These are phyloP conservation scores for Phaeoacremonium minimum DNA, from an alignment of 2,329 filamentous ascomycete species.

Conservation along the genomic window DNA sequence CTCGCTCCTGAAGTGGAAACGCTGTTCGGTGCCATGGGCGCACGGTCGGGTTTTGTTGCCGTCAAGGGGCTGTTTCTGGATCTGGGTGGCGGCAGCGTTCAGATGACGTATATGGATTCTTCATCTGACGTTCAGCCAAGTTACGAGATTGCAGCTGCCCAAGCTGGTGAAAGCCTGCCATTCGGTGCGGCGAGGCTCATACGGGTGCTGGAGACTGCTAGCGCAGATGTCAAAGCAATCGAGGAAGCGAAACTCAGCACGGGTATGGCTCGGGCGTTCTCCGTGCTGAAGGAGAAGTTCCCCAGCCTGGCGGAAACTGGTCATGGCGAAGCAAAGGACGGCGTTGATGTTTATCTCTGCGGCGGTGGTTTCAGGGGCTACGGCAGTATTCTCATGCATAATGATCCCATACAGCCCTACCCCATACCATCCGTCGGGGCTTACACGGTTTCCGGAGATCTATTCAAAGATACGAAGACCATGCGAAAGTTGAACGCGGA, in stretches of 20 bases:
- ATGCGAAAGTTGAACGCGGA: slow-evolving; percentile 48
- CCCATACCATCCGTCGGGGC: slow-evolving; percentile 80
- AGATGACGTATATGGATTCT: slow-evolving; percentile 61
- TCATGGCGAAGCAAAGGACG: slow-evolving; percentile 20
- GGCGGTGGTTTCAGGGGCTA: slow-evolving; percentile 89
- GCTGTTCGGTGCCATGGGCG: slow-evolving; percentile 75
- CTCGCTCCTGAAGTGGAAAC: slow-evolving; percentile 79
- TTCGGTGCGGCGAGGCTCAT: slow-evolving; percentile 58
- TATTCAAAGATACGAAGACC: slow-evolving; percentile 52
- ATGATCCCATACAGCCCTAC: slow-evolving; percentile 69
- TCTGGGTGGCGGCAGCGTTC: slow-evolving; percentile 69
- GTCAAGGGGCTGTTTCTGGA: slow-evolving; percentile 81
- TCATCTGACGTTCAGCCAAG: slow-evolving; percentile 10
- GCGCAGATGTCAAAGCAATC: slow-evolving; percentile 32
- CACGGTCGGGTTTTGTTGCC: slow-evolving; percentile 66
- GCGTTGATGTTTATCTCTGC: slow-evolving; percentile 75
- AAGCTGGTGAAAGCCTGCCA: slow-evolving; percentile 52
- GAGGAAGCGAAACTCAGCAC: slow-evolving; percentile 50
- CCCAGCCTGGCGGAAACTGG: slow-evolving; percentile 44
- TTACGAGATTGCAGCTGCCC: slow-evolving; percentile 51
- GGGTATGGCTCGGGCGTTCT: slow-evolving; percentile 58
- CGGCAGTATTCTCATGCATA: slow-evolving; percentile 83
- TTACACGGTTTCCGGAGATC: slow-evolving; percentile 59
- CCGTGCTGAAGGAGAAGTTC: slow-evolving; percentile 42
- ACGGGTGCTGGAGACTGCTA: slow-evolving; percentile 37